These are phyloP conservation scores for Lactifluus rugatus DNA, from an alignment of 768 basidiomycete genomes.

Conservation along the genomic window DNA sequence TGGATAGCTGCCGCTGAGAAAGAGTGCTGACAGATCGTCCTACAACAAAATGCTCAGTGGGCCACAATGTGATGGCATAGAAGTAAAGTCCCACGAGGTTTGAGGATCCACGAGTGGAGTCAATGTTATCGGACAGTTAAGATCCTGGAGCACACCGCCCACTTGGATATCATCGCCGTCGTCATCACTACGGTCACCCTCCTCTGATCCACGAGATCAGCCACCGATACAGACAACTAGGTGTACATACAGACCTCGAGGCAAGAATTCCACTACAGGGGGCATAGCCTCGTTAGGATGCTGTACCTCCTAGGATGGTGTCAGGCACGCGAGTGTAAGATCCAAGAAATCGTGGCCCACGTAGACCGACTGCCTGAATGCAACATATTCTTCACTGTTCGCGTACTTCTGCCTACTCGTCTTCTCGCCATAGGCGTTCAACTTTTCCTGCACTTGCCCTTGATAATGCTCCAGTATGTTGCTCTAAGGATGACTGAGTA, in stretches of 20 bases:
- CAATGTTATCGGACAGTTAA: slow-evolving; percentile 76
- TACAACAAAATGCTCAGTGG: slow-evolving; percentile 24
- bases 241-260: slow-evolving; percentile 43
- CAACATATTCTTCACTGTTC: slow-evolving; percentile 45
- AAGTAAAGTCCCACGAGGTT: slow-evolving; percentile 55
- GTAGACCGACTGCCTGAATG: slow-evolving; percentile 54
- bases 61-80: neutral
- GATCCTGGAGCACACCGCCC: slow-evolving; percentile 76
- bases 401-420: slow-evolving; percentile 76
- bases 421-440: slow-evolving; percentile 43
- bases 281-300: slow-evolving; percentile 63
- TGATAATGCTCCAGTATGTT: slow-evolving; percentile 45
- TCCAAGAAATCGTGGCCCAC: slow-evolving; percentile 22
- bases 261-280: slow-evolving; percentile 63
- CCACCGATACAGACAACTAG: neutral
- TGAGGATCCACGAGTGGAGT: slow-evolving; percentile 58
- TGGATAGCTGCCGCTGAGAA: slow-evolving; percentile 67
- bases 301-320: slow-evolving; percentile 47
- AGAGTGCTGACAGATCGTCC: slow-evolving; percentile 66
- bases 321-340: neutral
- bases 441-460: slow-evolving; percentile 31
- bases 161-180: slow-evolving; percentile 85
- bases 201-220: slow-evolving; percentile 40
- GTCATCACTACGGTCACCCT: slow-evolving; percentile 69
- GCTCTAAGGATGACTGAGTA: slow-evolving; percentile 30